Base-by-base conservation (phyloP, 2,329 filamentous ascomycete species). In the Juglanconis sp. region DNA sequence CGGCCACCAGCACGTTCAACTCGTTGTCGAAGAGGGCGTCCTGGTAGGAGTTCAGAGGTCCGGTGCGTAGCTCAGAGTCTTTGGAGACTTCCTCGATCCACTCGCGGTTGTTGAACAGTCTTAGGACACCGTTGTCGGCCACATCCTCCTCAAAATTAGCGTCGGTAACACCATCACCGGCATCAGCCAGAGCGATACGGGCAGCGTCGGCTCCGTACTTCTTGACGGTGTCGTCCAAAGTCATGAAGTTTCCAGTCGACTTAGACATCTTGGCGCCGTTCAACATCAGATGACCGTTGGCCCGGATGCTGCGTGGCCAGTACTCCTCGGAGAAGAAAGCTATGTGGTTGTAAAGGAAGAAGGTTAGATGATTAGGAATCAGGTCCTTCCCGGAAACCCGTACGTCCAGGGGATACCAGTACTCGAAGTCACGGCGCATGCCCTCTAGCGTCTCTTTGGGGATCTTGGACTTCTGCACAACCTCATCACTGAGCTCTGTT, bases 211-310 rank as follows among this genome's bases (percentile, higher is more conserved):
- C 94, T 70, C 95, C 95, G 69, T 95, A 99, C 75, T 99, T 99
- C 68, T 87, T 84, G 13, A 94, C 89, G 35, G 93, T 84, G 64
- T 97, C 91, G 57, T 87, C 84, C 56, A 98, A 81, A 10, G 95
- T 98, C 73, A 99, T 82, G 81, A 99, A 99, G 79, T 98, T 99
- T 64, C 95, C 95, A 0, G 93, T 97, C 57, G 89, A 94, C 81
- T 99, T 99, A 73, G 87, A 90, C 95, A 99, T 99, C 84, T 99
- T 99, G 73, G 96, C 91, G 53, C 94, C 94, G 73, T 99, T 99
- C 65, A 99, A 82, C 74, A 96, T 86, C 69, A 98, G 78, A 77
- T 98, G 94, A 1, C 95, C 95, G 71, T 99, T 99, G 64, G 90
- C 88, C 65, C 95, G 89, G 66, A 98, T 83, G 64, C 87, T 87